Evolutionary conservation across 768 basidiomycete species (phyloP).

Genomic region (Suillus plorans): DNA sequence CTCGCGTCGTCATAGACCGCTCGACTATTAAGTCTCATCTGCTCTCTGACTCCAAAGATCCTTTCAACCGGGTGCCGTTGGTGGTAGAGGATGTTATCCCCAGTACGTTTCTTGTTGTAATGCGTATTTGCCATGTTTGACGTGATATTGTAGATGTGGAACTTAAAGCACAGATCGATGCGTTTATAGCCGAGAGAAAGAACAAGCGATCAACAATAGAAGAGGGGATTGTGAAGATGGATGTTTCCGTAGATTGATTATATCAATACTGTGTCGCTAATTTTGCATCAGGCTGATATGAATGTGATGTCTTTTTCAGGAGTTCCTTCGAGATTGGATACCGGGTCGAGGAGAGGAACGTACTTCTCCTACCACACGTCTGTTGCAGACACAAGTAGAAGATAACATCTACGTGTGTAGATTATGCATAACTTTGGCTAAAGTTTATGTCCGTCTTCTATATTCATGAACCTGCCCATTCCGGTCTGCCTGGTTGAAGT

Average conservation of each 20-base stretch:
- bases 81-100: slow-evolving; percentile 76
- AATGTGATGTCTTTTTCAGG: neutral
- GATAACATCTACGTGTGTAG: neutral
- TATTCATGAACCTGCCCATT: neutral
- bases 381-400: neutral
- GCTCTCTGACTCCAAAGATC: slow-evolving; percentile 88
- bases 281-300: neutral
- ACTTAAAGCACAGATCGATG: slow-evolving; percentile 72
- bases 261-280: slow-evolving; percentile 12
- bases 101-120: slow-evolving; percentile 42
- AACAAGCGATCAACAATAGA: slow-evolving; percentile 30
- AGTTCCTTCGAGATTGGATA: neutral
- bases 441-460: neutral
- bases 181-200: slow-evolving; percentile 62
- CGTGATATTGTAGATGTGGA: slow-evolving; percentile 49
- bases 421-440: neutral
- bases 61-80: slow-evolving; percentile 90
- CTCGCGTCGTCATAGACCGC: slow-evolving; percentile 75
- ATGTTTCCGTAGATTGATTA: slow-evolving; percentile 26
- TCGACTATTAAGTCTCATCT: slow-evolving; percentile 94
- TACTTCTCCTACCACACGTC: neutral
- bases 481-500: neutral
- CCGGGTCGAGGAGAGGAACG: neutral
- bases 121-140: slow-evolving; percentile 6
- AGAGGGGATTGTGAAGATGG: slow-evolving; percentile 32